Conservation (phyloP, 768 basidiomycete genomes). For the Serendipita indica region DNA sequence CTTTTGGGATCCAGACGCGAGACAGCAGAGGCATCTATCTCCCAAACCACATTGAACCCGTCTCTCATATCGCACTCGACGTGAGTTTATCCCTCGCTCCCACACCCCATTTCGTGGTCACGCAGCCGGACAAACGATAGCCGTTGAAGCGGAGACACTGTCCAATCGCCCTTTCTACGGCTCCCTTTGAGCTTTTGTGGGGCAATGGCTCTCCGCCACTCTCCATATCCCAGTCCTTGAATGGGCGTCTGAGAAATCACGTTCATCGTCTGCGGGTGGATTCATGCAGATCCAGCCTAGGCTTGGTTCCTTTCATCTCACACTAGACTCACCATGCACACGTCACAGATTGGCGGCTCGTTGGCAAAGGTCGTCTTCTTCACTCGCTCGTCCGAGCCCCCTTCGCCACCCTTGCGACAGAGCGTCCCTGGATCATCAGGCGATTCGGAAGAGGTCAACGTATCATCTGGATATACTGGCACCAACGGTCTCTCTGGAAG, state of each 20-base stretch:
- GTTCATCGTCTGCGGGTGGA: neutral
- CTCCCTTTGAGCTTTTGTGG: neutral
- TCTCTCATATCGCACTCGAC: slow-evolving; percentile 95
- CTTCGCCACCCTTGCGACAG: slow-evolving; percentile 57
- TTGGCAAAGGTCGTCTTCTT: slow-evolving; percentile 98
- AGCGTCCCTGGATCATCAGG: slow-evolving; percentile 16
- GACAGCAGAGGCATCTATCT: slow-evolving; percentile 95
- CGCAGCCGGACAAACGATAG: neutral
- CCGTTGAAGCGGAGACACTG: neutral
- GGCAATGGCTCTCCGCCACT: neutral
- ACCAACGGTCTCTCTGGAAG: neutral
- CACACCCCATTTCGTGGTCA: neutral
- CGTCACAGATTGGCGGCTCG: slow-evolving; percentile 85
- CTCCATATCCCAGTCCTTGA: neutral
- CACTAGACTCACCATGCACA: slow-evolving; percentile 13
- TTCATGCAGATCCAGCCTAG: neutral
- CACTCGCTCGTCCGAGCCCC: slow-evolving; percentile 79
- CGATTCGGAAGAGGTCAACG: neutral
- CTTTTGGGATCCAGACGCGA: slow-evolving; percentile 41
- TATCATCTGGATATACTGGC: neutral
- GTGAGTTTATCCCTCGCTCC: slow-evolving; percentile 35
- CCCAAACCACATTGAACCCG: slow-evolving; percentile 92
- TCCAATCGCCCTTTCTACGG: neutral
- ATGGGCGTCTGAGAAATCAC: neutral
- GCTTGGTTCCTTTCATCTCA: neutral